A percentile compares a stretch with the other conserved stretches of the same genome.
Evolutionary conservation across 768 basidiomycete species (phyloP).

Genomic region (Lactarius sanguifluus): DNA sequence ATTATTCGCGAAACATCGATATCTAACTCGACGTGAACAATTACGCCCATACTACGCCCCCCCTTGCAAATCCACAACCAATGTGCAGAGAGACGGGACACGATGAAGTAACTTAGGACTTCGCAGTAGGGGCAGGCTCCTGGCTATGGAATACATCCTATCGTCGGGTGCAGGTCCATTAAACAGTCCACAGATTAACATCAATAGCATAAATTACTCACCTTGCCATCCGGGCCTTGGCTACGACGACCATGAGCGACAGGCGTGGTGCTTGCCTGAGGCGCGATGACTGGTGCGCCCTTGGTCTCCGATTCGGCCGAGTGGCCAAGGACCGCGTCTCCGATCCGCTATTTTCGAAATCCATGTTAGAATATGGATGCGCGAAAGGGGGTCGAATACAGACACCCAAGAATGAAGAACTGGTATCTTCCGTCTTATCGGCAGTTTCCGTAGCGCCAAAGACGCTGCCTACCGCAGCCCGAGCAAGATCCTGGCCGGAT

Average conservation of each 20-base stretch:
- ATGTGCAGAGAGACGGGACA: not conserved
- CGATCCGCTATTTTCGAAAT: slow-evolving; percentile 3
- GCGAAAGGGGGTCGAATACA: not conserved
- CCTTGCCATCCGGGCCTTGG: slow-evolving; percentile 5
- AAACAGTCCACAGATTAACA: not conserved
- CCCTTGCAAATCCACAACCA: not conserved
- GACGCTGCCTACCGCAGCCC: not conserved
- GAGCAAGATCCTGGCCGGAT: not conserved
- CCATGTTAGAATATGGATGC: not conserved
- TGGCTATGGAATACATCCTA: slow-evolving; percentile 10
- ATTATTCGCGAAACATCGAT: not conserved
- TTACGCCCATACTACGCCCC: not conserved
- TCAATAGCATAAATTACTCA: not conserved
- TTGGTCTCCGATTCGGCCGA: slow-evolving; percentile 4
- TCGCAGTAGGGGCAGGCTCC: not conserved
- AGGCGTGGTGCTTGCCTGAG: slow-evolving; percentile 4
- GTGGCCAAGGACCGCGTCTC: slow-evolving; percentile 4
- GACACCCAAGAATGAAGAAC: not conserved
- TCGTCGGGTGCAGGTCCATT: slow-evolving; percentile 5
- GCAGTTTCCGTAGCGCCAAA: not conserved
- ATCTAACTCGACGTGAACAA: not conserved
- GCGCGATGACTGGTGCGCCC: not conserved
- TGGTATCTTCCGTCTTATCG: not conserved
- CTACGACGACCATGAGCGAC: slow-evolving; percentile 12
- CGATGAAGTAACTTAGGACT: not conserved